Percentiles rank a stretch among this genome's conserved stretches.
These are phyloP conservation scores for Gnomoniopsis sp. DNA, from an alignment of 2,329 filamentous ascomycete species.

Conservation along the genomic window DNA sequence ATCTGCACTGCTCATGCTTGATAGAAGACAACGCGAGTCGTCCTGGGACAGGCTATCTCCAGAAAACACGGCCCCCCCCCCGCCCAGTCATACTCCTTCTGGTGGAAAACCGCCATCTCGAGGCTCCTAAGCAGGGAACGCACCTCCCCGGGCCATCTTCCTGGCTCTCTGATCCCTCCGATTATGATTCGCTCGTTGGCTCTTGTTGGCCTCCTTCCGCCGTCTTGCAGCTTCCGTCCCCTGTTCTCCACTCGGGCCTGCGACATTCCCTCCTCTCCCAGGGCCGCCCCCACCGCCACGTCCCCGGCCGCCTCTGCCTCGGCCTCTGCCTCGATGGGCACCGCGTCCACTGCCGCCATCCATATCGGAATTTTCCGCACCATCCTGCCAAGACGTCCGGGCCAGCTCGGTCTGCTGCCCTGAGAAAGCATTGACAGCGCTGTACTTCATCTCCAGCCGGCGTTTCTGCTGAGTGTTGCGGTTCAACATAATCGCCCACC, in stretches of 20 bases:
- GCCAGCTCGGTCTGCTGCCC: conserved; percentile 64
- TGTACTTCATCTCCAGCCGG: conserved; percentile 68
- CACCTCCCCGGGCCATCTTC: conserved; percentile 60
- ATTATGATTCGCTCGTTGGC: conserved; percentile 81
- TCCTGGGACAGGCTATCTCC: too few species aligned
- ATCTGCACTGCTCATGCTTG: too few species aligned
- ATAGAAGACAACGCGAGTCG: too few species aligned
- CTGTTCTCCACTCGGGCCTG: conserved; percentile 64
- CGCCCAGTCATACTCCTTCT: too few species aligned
- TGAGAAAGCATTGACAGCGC: conserved; percentile 45
- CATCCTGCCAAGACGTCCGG: conserved; percentile 63
- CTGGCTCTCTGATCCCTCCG: conserved; percentile 66
- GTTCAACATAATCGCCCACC: conserved; percentile 84
- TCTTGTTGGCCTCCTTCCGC: conserved; percentile 79
- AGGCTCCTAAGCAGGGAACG: conserved; percentile 28
- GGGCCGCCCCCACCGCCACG: conserved; percentile 45
- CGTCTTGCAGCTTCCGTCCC: conserved; percentile 69
- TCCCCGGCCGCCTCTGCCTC: conserved; percentile 32
- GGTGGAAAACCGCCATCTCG: too few species aligned
- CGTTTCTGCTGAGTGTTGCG: conserved; percentile 68
- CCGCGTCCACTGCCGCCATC: conserved; percentile 40
- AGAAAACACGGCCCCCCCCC: too few species aligned
- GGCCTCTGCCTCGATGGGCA: conserved; percentile 43
- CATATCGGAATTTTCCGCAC: conserved; percentile 53
- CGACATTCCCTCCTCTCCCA: conserved; percentile 55